Evolutionary conservation across 768 basidiomycete genomes (phyloP), one percentile per base, ranked within the genome.

Genomic region (Kwoniella bestiolae): DNA sequence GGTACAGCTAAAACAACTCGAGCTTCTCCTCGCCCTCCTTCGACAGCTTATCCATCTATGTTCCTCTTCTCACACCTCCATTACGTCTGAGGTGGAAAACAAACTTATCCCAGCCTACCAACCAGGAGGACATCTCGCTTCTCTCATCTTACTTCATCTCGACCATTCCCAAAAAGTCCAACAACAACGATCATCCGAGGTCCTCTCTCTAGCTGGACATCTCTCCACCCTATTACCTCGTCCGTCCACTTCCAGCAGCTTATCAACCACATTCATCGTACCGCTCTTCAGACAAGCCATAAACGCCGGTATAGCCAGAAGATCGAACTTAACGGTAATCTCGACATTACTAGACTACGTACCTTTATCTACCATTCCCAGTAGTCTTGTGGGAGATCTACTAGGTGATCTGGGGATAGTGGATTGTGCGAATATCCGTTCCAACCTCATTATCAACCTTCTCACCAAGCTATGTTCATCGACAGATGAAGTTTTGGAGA

Each of bases 251-350:
- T 47, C 68, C 14, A 52, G 47, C 29, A 50, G 56, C 23, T 31
- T n/a, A 35, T 45, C 63, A 23, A 44, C 29, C 26, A 67, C 57
- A n/a, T 55, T 66, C 32, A 45, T 76, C 25, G 49, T 64, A 28
- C 74, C 74, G 8, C 61, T 76, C 21, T 76, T 72, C 57, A 44
- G 38, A 16, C 32, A 49, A 11, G 57, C 47, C n/a, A 59, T 62
- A 12, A 32, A 31, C 4, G 49, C 29, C 2, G 66, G 65, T 34
- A 59, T 70, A 21, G 41, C 65, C 1, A 60, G 58, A 29, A 57
- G 67, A 51, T 55, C 66, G 0, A 66, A 57, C 35, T 34, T 74
- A 14, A 23, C 57, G 8, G 53, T 62, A 11, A 64, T 72, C 29
- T 56, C 61, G 3, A 50, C 63, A 4, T 31, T 73, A 21, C 41